A percentile compares a stretch with the other conserved stretches of the same genome.
phyloP scores from a whole-genome alignment of 805 yeast species.

The Scheffersomyces coipomensis region DNA sequence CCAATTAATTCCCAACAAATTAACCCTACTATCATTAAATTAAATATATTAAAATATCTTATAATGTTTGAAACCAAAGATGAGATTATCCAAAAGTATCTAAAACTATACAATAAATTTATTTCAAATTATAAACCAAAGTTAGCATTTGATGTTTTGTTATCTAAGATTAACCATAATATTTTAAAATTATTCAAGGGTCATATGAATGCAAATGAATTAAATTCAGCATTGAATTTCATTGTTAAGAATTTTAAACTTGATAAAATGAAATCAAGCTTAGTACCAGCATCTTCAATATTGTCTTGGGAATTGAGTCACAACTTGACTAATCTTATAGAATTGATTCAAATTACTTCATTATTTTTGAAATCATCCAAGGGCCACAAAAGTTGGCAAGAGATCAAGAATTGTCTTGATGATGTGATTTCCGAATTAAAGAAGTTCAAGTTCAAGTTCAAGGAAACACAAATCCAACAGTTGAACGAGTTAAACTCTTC shows the following conservation, averaged over 20 bases:
- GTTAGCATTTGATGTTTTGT: slow-evolving; percentile 21
- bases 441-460: slow-evolving; percentile 6
- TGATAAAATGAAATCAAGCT: slow-evolving; percentile 17
- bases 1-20: slow-evolving; percentile 6
- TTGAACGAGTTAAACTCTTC: slow-evolving; percentile 10
- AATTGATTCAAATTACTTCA: slow-evolving; percentile 11
- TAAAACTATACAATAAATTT: slow-evolving; percentile 24
- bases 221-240: slow-evolving; percentile 23
- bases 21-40: slow-evolving; percentile 28
- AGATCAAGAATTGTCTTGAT: slow-evolving; percentile 1
- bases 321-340: slow-evolving; percentile 12
- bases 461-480: slow-evolving; percentile 7
- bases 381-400: background rate
- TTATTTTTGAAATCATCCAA: slow-evolving; percentile 1
- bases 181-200: slow-evolving; percentile 24
- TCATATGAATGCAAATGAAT: slow-evolving; percentile 16
- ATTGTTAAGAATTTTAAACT: slow-evolving; percentile 30
- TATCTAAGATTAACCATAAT: slow-evolving; percentile 24
- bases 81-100: slow-evolving; percentile 18
- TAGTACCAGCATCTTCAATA: slow-evolving; percentile 12
- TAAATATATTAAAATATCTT: slow-evolving; percentile 38
- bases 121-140: slow-evolving; percentile 11
- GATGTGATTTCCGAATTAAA: slow-evolving; percentile 7
- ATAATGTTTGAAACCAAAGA: slow-evolving; percentile 33
- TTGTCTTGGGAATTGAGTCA: slow-evolving; percentile 18